Conservation (phyloP, 2,329 filamentous ascomycete species). For the Chaetomium strumarium region DNA sequence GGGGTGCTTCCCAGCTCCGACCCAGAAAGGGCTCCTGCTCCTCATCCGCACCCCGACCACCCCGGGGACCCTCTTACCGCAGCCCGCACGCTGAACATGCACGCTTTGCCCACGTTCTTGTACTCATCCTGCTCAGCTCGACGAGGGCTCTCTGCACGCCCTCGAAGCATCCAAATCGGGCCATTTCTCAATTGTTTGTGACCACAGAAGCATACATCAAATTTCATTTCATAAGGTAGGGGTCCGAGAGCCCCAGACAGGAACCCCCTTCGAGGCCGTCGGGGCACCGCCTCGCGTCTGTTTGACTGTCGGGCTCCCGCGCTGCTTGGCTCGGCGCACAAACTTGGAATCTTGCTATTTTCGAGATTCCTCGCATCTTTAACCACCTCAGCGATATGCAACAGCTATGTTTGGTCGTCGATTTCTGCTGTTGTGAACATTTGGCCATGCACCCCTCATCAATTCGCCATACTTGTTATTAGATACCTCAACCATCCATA, state of each 20-base stretch:
- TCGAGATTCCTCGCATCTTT: background rate
- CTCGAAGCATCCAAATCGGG: slow-evolving; percentile 27
- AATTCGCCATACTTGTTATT: no score
- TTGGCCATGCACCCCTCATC: no score
- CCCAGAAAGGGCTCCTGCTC: slow-evolving; percentile 26
- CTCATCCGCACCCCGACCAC: slow-evolving; percentile 28
- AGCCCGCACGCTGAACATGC: slow-evolving; percentile 28
- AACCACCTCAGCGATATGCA: background rate
- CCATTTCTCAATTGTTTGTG: slow-evolving; percentile 19
- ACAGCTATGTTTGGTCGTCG: no score
- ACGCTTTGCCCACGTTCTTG: slow-evolving; percentile 50
- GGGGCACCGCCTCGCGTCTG: slow-evolving; percentile 11
- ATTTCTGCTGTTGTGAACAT: no score
- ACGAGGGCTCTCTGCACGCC: slow-evolving; percentile 35
- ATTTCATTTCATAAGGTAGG: slow-evolving; percentile 25
- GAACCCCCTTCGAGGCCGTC: slow-evolving; percentile 15
- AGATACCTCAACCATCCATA: no score
- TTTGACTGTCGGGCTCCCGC: background rate
- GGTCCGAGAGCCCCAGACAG: slow-evolving; percentile 19
- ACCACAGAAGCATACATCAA: slow-evolving; percentile 6
- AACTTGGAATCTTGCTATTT: background rate
- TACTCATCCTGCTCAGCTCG: slow-evolving; percentile 56
- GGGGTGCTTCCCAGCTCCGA: slow-evolving; percentile 23
- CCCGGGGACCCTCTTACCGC: slow-evolving; percentile 31
- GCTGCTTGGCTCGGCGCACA: background rate